Evolutionary conservation across 164 flowering plant species (phyloP).

Genomic region (Berberis vulgaris): DNA sequence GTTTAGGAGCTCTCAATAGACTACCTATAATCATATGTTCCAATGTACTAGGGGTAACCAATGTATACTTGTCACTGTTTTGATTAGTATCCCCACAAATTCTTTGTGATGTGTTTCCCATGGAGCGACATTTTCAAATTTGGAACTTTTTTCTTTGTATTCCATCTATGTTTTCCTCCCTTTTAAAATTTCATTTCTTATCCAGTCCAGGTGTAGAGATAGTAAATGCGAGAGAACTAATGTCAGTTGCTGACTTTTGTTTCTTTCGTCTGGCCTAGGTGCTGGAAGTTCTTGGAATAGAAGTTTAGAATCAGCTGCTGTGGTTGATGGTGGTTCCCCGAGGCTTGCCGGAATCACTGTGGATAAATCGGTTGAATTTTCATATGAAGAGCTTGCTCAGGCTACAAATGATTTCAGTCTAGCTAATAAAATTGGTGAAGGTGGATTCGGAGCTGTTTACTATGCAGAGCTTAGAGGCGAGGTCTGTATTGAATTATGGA

Average conservation of each 20-base stretch:
- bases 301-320: slow-evolving; percentile 21
- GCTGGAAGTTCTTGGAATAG: slow-evolving; percentile 20
- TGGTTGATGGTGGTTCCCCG: slow-evolving; percentile 25
- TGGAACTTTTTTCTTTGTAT: too few species aligned
- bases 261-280: slow-evolving; percentile 10
- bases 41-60: too few species aligned
- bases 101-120: too few species aligned
- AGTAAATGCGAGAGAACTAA: background rate
- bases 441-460: slow-evolving; percentile 96
- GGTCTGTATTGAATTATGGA: slow-evolving; percentile 26
- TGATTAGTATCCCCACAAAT: too few species aligned
- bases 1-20: too few species aligned
- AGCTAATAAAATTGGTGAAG: slow-evolving; percentile 82
- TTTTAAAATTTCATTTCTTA: too few species aligned
- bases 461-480: slow-evolving; percentile 95
- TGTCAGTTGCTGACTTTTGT: background rate
- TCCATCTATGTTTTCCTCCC: too few species aligned
- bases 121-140: too few species aligned
- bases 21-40: too few species aligned
- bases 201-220: too few species aligned
- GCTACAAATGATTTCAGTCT: slow-evolving; percentile 76
- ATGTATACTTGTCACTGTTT: too few species aligned
- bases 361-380: slow-evolving; percentile 80
- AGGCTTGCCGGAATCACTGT: slow-evolving; percentile 57
- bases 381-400: slow-evolving; percentile 82